Evolutionary conservation across 2,329 filamentous ascomycete species (phyloP).

Genomic region (Helotiales sp.): DNA sequence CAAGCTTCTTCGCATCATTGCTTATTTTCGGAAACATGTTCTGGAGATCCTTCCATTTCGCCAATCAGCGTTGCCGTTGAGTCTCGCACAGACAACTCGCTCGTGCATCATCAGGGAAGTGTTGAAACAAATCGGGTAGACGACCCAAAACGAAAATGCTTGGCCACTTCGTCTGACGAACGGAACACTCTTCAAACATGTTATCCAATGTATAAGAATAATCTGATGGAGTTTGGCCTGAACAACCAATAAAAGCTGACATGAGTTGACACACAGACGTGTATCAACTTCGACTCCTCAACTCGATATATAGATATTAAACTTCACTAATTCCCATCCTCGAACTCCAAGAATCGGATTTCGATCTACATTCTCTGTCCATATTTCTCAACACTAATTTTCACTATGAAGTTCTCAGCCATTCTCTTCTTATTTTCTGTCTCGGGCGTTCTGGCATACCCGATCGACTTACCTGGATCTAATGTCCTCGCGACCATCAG

Average conservation of each 20-base stretch:
- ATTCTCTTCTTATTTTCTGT: constrained; percentile 17
- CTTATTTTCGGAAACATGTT: neutral
- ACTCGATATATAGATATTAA: neutral
- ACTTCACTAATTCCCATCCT: neutral
- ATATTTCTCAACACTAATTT: constrained; percentile 1
- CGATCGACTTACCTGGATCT: constrained; percentile 4
- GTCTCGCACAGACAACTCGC: neutral
- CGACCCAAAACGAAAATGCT: constrained; percentile 4
- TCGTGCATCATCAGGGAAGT: neutral
- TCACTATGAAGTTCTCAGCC: constrained; percentile 23
- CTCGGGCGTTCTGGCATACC: constrained; percentile 8
- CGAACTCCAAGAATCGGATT: neutral
- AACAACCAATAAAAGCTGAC: neutral
- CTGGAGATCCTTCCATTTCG: neutral
- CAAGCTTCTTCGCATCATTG: neutral
- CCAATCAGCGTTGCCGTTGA: neutral
- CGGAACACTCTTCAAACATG: constrained; percentile 6
- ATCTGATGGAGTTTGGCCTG: neutral
- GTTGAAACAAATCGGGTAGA: constrained; percentile 5
- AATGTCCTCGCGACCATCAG: neutral
- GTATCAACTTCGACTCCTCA: neutral
- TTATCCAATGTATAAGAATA: constrained; percentile 1
- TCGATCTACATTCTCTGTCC: constrained; percentile 1
- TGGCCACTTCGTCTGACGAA: constrained; percentile 6
- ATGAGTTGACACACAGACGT: neutral